These are phyloP conservation scores for Penicillium goetzii DNA, from an alignment of 495 filamentous ascomycete genomes.

Conservation along the genomic window DNA sequence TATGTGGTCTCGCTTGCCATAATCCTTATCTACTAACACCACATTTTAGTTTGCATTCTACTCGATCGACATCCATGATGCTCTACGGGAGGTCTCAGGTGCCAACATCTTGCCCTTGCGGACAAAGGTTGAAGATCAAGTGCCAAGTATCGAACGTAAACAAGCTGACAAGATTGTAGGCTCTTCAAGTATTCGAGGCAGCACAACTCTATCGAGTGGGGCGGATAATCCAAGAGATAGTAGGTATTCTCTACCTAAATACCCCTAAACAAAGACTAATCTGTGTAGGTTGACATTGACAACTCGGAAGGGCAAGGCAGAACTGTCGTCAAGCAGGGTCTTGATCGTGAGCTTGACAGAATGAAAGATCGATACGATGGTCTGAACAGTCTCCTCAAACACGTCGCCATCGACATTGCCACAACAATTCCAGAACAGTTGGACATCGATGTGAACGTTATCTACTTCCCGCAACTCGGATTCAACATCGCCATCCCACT, in stretches of 20 bases:
- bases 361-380: constrained; percentile 79
- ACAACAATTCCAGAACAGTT: constrained; percentile 63
- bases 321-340: constrained; percentile 71
- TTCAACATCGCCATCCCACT: constrained; percentile 80
- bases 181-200: constrained; percentile 50
- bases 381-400: constrained; percentile 70
- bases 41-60: constrained; percentile 65
- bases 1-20: constrained; percentile 26
- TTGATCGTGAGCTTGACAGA: constrained; percentile 76
- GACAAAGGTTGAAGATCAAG: constrained; percentile 3
- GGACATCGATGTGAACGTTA: constrained; percentile 69
- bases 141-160: background rate
- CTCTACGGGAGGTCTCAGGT: constrained; percentile 62
- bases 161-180: constrained; percentile 31
- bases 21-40: constrained; percentile 21
- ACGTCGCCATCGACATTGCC: constrained; percentile 64
- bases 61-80: constrained; percentile 68
- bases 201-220: constrained; percentile 65
- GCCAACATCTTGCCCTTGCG: constrained; percentile 48
- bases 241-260: constrained; percentile 22
- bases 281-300: constrained; percentile 73
- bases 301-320: constrained; percentile 72
- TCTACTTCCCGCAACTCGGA: constrained; percentile 89
- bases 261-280: constrained; percentile 13
- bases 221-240: constrained; percentile 68